Percentiles rank a stretch among this genome's conserved stretches.
phyloP scores from a whole-genome alignment of 495 filamentous ascomycete genomes.

The Glutinoglossum americanum region DNA sequence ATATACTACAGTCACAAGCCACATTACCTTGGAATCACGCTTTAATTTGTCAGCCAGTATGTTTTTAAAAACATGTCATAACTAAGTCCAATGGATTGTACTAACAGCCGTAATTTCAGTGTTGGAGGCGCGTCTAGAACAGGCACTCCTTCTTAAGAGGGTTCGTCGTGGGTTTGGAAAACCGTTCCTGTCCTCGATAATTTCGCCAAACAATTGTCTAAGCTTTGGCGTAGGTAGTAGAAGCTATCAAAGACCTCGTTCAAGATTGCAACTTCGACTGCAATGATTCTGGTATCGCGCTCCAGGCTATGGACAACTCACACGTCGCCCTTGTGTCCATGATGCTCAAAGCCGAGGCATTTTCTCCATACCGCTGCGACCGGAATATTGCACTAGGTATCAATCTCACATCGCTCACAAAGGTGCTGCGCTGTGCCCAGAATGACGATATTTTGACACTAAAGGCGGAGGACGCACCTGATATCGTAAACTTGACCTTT shows the following conservation, averaged over 20 bases:
- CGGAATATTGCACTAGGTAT: conserved; percentile 96
- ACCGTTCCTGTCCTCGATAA: not conserved
- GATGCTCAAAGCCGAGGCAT: conserved; percentile 88
- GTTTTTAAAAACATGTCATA: not conserved
- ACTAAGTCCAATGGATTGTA: too few species aligned
- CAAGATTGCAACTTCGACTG: conserved; percentile 99
- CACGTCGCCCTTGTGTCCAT: conserved; percentile 98
- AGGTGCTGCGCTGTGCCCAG: conserved; percentile 86
- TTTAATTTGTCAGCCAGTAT: not conserved
- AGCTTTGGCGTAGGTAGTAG: conserved; percentile 49
- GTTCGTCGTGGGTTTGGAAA: conserved; percentile 20
- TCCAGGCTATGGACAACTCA: conserved; percentile 99
- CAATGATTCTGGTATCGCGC: conserved; percentile 96
- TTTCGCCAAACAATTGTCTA: not conserved
- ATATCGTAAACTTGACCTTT: conserved; percentile 86
- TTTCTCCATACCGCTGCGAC: conserved; percentile 95
- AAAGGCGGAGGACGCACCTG: conserved; percentile 92
- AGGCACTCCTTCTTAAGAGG: conserved; percentile 90
- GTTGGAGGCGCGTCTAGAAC: conserved; percentile 93
- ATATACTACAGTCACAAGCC: not conserved
- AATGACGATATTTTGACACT: conserved; percentile 89
- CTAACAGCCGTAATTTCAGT: conserved; percentile 24
- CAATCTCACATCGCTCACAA: conserved; percentile 88
- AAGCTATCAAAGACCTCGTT: conserved; percentile 97
- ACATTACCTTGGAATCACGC: not conserved